A percentile compares a stretch with the other conserved stretches of the same genome.
Evolutionary conservation across 306 rosid genomes (phyloP).

Genomic region (Dryas alaskensis): DNA sequence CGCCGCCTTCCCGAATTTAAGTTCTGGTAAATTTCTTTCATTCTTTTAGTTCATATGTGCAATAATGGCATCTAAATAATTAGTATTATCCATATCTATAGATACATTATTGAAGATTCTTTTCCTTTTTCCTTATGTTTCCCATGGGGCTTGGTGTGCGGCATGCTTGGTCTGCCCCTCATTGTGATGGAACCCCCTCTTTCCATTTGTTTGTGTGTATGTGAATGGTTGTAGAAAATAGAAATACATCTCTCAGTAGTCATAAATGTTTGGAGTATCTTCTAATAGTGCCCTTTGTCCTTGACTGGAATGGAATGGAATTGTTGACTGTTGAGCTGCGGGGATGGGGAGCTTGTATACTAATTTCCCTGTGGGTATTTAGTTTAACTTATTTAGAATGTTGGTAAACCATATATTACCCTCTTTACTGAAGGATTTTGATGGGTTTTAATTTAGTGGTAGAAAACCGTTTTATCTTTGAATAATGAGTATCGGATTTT

Average conservation of each 20-base stretch:
- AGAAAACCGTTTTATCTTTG: not conserved
- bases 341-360: not conserved
- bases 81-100: not conserved
- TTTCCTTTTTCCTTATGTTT: too few relatives aligned
- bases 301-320: not conserved
- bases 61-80: not conserved
- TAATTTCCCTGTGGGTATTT: not conserved
- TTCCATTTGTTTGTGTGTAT: not conserved
- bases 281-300: not conserved
- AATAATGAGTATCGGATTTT: not conserved
- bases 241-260: not conserved
- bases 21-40: conserved; percentile 28
- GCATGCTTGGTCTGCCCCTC: not conserved
- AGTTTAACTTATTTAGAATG: not conserved
- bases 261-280: not conserved
- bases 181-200: not conserved
- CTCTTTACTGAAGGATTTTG: not conserved
- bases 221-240: not conserved
- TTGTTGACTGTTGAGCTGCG: not conserved
- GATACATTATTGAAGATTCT: too few relatives aligned
- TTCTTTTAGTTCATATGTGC: not conserved
- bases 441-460: not conserved
- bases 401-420: not conserved
- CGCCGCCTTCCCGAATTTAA: conserved; percentile 42
- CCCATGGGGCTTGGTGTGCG: not conserved